Base-by-base conservation (phyloP, 208 protist genomes). In the Herpetomonas muscarum region DNA sequence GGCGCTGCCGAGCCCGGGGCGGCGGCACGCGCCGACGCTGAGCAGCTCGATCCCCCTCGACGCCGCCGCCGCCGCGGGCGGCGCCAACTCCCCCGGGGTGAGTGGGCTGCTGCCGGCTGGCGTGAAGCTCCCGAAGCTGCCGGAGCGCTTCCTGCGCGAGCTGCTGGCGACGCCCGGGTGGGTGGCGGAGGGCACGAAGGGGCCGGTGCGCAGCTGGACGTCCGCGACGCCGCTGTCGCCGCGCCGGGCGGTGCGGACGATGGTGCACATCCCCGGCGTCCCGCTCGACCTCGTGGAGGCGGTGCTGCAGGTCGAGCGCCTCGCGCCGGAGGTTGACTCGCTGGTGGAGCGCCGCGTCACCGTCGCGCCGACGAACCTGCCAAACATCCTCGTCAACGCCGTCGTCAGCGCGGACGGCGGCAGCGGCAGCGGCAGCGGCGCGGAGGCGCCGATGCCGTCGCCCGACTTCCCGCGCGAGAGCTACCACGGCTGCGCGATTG, bases 281-380 rank as follows among this genome's bases (percentile, higher is more conserved):
- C 57, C 64, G 15, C 45, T 76, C 22, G 21, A 39, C 19, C 42
- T 76, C 44, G 57, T 66, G 29, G 74, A 76, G 55, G 57, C 30
- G 13, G 61, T 73, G 31, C 26, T 81, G n/a, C 58, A 61, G 1
- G 50, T 66, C 22, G 17, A 62, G n/a, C 52, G 36, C 42, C 31
- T 77, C 46, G 39, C 48, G 17, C n/a, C 39, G 25, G 54, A 54
- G 32, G 54, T 46, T 31, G 62, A 72, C 36, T 30, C 41, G 0
- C 57, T 49, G 30, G 55, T 74, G 2, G 63, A 62, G 28, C 34
- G 28, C 17, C 61, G 61, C 42, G 41, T 48, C 0, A 21, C 46
- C 9, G 22, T 77, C 12, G 67, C 52, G n/a, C 32, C 54, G 0
- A 17, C 0, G 31, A 53, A 45, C 22, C 36, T 58, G 41, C 42